Conservation (phyloP, 164 flowering plant genomes). For the Buxus sempervirens region DNA sequence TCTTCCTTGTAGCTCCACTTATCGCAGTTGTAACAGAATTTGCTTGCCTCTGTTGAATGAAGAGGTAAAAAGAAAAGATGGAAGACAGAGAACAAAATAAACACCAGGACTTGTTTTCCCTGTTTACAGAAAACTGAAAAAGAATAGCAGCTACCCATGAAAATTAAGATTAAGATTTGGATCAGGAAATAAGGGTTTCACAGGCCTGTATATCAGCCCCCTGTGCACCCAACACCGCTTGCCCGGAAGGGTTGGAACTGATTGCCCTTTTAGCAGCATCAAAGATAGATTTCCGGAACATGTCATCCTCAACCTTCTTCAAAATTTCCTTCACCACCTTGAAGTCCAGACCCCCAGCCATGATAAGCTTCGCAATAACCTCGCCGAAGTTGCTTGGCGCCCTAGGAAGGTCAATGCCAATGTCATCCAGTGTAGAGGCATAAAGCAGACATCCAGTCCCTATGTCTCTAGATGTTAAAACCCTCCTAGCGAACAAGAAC, state of each 20-base stretch:
- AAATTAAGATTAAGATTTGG: background rate
- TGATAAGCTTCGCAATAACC: constrained; percentile 54
- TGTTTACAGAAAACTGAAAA: constrained; percentile 12
- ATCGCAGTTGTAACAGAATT: constrained; percentile 18
- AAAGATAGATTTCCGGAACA: constrained; percentile 42
- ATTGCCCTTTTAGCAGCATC: constrained; percentile 39
- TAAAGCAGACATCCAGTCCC: constrained; percentile 63
- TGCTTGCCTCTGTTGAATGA: constrained; percentile 23
- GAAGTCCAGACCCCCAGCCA: constrained; percentile 55
- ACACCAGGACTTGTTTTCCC: background rate
- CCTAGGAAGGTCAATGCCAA: constrained; percentile 84
- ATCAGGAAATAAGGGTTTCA: constrained; percentile 37
- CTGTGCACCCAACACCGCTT: constrained; percentile 49
- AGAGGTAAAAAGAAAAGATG: constrained; percentile 4
- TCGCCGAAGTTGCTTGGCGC: constrained; percentile 84
- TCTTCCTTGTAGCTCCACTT: constrained; percentile 18
- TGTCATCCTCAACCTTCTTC: constrained; percentile 53
- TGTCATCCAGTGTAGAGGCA: constrained; percentile 64
- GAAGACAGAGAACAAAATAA: background rate
- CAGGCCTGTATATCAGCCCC: constrained; percentile 60
- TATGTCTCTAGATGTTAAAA: constrained; percentile 49
- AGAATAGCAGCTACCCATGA: background rate
- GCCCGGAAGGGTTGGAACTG: constrained; percentile 36
- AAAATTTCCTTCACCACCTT: constrained; percentile 57
- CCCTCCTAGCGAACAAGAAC: constrained; percentile 46